Evolutionary conservation across 345 rosid genomes (phyloP).

Genomic region (Balakata baccata): DNA sequence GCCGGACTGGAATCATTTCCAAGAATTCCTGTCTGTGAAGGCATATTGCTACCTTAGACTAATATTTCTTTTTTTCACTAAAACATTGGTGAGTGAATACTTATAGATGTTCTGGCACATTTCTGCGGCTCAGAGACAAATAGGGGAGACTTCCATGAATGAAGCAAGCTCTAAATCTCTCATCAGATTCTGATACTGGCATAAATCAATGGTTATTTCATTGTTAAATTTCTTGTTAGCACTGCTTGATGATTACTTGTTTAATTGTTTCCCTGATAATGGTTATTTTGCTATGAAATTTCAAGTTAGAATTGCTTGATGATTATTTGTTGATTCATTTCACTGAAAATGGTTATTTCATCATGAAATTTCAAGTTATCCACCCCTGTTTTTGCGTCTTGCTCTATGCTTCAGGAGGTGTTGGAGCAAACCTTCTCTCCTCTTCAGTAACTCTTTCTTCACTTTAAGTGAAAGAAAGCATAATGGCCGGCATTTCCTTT

Average conservation of each 20-base stretch:
- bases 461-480: too few species aligned
- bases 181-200: constrained; percentile 96
- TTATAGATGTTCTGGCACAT: constrained; percentile 18
- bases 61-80: neutral
- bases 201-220: constrained; percentile 22
- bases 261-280: constrained; percentile 2
- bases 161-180: constrained; percentile 85
- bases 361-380: too few species aligned
- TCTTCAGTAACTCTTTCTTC: too few species aligned
- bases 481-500: too few species aligned
- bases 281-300: too few species aligned
- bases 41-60: constrained; percentile 34
- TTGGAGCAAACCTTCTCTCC: too few species aligned
- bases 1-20: constrained; percentile 72
- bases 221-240: constrained; percentile 7
- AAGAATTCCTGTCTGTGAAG: constrained; percentile 77
- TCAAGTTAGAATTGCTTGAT: neutral
- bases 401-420: too few species aligned
- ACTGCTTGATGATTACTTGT: constrained; percentile 4
- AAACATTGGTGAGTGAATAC: constrained; percentile 16
- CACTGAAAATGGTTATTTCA: constrained; percentile 1
- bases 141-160: constrained; percentile 89
- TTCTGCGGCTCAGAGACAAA: constrained; percentile 85
- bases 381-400: too few species aligned
- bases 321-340: constrained; percentile 3